A percentile compares a stretch with the other conserved stretches of the same genome.
These are phyloP conservation scores for Herpetomonas muscarum DNA, from an alignment of 208 protist species.

Conservation along the genomic window DNA sequence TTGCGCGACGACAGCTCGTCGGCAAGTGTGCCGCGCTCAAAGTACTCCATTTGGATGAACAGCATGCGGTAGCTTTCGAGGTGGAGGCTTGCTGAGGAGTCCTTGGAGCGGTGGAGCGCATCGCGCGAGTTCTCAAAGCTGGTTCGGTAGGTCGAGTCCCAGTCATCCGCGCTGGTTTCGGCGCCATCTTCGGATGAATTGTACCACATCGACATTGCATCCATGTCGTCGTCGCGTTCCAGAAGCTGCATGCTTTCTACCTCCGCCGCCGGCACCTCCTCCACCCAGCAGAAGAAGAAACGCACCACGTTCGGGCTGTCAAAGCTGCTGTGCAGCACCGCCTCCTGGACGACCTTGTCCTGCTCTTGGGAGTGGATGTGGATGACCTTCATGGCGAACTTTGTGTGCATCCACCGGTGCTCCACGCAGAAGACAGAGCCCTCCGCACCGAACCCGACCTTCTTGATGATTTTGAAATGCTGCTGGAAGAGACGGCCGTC, in stretches of 20 bases:
- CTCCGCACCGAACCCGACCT: constrained; percentile 69
- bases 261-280: constrained; percentile 41
- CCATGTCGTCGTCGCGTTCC: constrained; percentile 41
- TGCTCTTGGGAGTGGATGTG: constrained; percentile 60
- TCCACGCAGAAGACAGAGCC: constrained; percentile 80
- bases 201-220: constrained; percentile 27
- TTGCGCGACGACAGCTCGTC: constrained; percentile 49
- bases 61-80: constrained; percentile 48
- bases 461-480: constrained; percentile 67
- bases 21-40: constrained; percentile 58
- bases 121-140: not conserved
- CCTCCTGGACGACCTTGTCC: constrained; percentile 59
- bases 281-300: constrained; percentile 85
- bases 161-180: not conserved
- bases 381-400: constrained; percentile 82
- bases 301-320: constrained; percentile 78
- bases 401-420: constrained; percentile 57
- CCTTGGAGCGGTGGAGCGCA: not conserved
- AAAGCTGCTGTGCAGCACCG: constrained; percentile 77
- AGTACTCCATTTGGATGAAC: constrained; percentile 90
- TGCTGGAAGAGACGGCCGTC: constrained; percentile 62
- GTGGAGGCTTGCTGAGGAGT: not conserved
- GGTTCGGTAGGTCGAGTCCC: not conserved
- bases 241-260: constrained; percentile 50
- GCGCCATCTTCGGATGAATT: constrained; percentile 7